phyloP scores from a whole-genome alignment of 2,329 filamentous ascomycete species.

The Sporothrix globosa region DNA sequence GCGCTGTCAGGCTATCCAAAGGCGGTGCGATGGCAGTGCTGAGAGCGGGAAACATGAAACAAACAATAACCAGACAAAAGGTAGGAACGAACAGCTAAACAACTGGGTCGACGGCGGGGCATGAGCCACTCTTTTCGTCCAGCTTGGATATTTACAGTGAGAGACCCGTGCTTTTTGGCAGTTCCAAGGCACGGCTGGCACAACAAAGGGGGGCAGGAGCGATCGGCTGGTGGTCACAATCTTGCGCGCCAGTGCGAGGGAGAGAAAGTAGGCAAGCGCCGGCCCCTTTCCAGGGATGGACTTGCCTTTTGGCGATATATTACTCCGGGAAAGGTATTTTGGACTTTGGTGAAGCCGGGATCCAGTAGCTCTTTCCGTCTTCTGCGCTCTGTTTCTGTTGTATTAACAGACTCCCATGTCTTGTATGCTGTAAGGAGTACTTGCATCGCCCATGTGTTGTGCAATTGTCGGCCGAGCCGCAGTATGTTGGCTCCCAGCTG shows the following conservation, averaged over 20 bases:
- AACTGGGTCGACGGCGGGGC: neutral
- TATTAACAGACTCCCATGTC: constrained; percentile 5
- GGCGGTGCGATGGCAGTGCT: constrained; percentile 7
- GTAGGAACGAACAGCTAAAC: constrained; percentile 11
- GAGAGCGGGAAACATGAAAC: constrained; percentile 16
- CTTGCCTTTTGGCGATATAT: neutral
- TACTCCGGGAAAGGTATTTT: neutral
- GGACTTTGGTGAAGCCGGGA: neutral
- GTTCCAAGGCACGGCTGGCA: constrained; percentile 24
- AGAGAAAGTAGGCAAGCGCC: neutral
- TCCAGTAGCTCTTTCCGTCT: constrained; percentile 4
- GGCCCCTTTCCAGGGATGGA: constrained; percentile 7
- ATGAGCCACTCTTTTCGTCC: constrained; percentile 1
- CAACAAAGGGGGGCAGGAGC: constrained; percentile 10
- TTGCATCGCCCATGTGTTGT: neutral
- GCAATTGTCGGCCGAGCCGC: constrained; percentile 3
- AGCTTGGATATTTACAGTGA: neutral
- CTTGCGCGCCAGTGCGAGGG: constrained; percentile 15
- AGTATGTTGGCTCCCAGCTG: too few relatives aligned
- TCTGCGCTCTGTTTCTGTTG: constrained; percentile 3
- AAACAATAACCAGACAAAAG: constrained; percentile 13
- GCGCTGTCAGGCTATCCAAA: neutral
- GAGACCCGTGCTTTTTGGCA: constrained; percentile 8
- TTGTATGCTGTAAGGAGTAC: neutral
- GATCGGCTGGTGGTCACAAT: constrained; percentile 27